Conservation (phyloP, 768 basidiomycete species). For the Pisolithus microcarpus region DNA sequence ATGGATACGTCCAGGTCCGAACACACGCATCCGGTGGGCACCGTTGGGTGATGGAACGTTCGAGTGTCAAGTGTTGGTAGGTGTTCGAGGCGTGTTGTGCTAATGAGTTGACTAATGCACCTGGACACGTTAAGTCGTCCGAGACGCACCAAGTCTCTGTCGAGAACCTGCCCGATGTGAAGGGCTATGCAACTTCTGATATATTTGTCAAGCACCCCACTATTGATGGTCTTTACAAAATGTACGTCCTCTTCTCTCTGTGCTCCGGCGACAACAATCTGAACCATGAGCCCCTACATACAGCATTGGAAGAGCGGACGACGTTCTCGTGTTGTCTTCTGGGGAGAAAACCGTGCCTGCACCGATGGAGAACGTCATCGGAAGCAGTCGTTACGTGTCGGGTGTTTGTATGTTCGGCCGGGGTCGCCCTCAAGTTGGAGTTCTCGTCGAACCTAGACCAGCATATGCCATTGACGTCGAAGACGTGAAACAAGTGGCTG, state of each 20-base stretch:
- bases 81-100: neutral
- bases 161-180: slow-evolving; percentile 32
- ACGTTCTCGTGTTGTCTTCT: slow-evolving; percentile 25
- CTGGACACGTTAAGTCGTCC: neutral
- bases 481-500: slow-evolving; percentile 17
- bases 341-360: slow-evolving; percentile 20
- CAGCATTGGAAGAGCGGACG: slow-evolving; percentile 28
- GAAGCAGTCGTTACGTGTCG: slow-evolving; percentile 13
- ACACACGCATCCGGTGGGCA: slow-evolving; percentile 20
- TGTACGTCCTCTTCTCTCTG: slow-evolving; percentile 24
- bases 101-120: too few relatives aligned
- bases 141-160: slow-evolving; percentile 5
- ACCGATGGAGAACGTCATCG: slow-evolving; percentile 22
- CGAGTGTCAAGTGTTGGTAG: slow-evolving; percentile 35
- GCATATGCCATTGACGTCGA: slow-evolving; percentile 13
- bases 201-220: slow-evolving; percentile 39
- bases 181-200: slow-evolving; percentile 39
- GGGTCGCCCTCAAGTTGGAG: slow-evolving; percentile 25
- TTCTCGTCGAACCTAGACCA: slow-evolving; percentile 25
- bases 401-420: slow-evolving; percentile 30
- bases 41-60: slow-evolving; percentile 29
- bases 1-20: slow-evolving; percentile 25
- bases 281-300: neutral
- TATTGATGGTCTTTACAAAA: slow-evolving; percentile 30
- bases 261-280: slow-evolving; percentile 11